Percentiles rank a stretch among this genome's conserved stretches.
phyloP scores from a whole-genome alignment of 257 asterid genomes.

The Nicotiana knightiana region DNA sequence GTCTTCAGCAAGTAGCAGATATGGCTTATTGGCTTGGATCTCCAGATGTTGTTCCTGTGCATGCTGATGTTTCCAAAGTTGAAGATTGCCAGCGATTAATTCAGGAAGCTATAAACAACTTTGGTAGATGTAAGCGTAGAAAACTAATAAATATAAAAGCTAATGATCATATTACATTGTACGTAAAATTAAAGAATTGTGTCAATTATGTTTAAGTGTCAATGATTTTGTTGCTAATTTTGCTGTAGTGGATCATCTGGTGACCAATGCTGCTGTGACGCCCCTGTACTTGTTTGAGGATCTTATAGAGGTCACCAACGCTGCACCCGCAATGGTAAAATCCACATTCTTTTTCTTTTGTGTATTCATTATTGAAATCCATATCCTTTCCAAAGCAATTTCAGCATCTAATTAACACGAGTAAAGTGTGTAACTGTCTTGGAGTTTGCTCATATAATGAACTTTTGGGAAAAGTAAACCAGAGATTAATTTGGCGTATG shows the following conservation, averaged over 20 bases:
- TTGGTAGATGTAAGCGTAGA: constrained; percentile 44
- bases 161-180: neutral
- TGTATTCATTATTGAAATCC: too few relatives aligned
- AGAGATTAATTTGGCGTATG: neutral
- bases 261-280: constrained; percentile 48
- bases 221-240: neutral
- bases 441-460: neutral
- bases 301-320: constrained; percentile 26
- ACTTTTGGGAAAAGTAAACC: neutral
- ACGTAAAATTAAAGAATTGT: neutral
- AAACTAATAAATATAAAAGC: neutral
- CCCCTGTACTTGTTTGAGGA: constrained; percentile 54
- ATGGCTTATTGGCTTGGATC: constrained; percentile 49
- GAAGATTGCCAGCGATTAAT: constrained; percentile 55
- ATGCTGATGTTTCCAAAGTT: constrained; percentile 42
- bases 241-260: constrained; percentile 56
- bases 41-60: constrained; percentile 42
- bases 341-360: neutral
- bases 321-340: constrained; percentile 51
- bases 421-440: neutral
- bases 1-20: constrained; percentile 50
- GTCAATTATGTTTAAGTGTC: neutral
- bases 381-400: neutral
- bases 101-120: constrained; percentile 36
- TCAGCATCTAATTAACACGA: neutral